phyloP scores from a whole-genome alignment of 2,329 filamentous ascomycete species.

The Monilinia vaccinii-corymbosi region DNA sequence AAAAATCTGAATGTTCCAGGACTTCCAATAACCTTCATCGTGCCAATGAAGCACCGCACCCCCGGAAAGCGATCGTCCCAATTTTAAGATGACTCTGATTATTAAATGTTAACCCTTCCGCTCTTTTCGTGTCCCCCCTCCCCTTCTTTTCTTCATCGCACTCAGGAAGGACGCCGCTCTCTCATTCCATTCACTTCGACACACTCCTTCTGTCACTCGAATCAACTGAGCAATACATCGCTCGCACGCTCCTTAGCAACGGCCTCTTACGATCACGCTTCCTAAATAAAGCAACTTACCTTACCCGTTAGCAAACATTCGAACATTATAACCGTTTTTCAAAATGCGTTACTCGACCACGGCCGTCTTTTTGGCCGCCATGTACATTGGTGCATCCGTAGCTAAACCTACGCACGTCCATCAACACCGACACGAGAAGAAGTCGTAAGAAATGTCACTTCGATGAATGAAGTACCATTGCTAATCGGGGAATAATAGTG shows the following conservation, averaged over 20 bases:
- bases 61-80: constrained; percentile 2
- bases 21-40: constrained; percentile 6
- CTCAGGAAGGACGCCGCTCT: constrained; percentile 21
- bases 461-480: background rate
- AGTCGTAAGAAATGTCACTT: constrained; percentile 20
- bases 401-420: constrained; percentile 27
- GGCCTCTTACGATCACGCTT: constrained; percentile 15
- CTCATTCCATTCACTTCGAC: constrained; percentile 22
- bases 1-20: constrained; percentile 5
- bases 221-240: constrained; percentile 24
- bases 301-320: background rate
- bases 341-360: constrained; percentile 28
- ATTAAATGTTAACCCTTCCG: constrained; percentile 3
- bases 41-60: background rate
- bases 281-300: constrained; percentile 7
- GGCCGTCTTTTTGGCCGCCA: constrained; percentile 24
- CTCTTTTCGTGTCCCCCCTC: constrained; percentile 6
- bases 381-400: constrained; percentile 25
- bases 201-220: constrained; percentile 18
- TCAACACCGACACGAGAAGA: constrained; percentile 27
- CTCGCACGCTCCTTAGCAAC: constrained; percentile 27
- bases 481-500: background rate
- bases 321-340: constrained; percentile 2
- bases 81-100: constrained; percentile 9
- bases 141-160: constrained; percentile 14